Evolutionary conservation across 345 rosid species (phyloP), one percentile per base, ranked within the genome.

Genomic region (Isatis tinctoria): DNA sequence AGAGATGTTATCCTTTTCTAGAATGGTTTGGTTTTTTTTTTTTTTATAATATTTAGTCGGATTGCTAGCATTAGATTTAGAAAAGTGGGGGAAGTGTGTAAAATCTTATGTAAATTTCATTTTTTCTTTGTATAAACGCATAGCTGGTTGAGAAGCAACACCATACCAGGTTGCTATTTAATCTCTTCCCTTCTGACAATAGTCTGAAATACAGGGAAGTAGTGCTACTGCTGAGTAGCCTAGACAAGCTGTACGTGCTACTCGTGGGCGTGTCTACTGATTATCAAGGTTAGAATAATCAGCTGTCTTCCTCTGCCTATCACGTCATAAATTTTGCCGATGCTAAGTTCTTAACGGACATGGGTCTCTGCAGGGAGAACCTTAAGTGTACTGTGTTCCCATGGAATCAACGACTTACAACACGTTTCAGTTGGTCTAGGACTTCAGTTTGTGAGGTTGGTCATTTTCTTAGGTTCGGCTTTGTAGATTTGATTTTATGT

Each of bases 381-480:
- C 76, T 60, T 89, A 65, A 90, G 87, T 78, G 73, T 86, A 73
- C 78, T 86, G 76, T 86, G 86, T 66, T 79, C 85, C 75, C 92
- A 89, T 80, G 78, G 58, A 74, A 73, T 84, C 82, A 93, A 79
- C 72, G 97, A 88, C 69, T 82, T 91, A 76, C 78, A 78, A 77
- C 89, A 86, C 65, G 81, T 91, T 62, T 69, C 83, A 61, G 79
- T 89, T 47, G 92, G 98, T 74, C 69, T 94, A 48, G 91, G 96
- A 70, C 92, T 91, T 79, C 98, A 89, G 83, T 74, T 88, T 77
- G 78, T 87, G 80, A 91, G 97, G 98, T 94, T 72, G 65, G 90
- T 81, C 48, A 62, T 45, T 37, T 49, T 28, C 79, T 83, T 32
- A 70, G 66, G 13, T 72, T 60, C 44, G 67, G 6, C 12, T 53